These are phyloP conservation scores for Pyrenochaeta sp. DNA, from an alignment of 2,329 filamentous ascomycete genomes.

Conservation along the genomic window DNA sequence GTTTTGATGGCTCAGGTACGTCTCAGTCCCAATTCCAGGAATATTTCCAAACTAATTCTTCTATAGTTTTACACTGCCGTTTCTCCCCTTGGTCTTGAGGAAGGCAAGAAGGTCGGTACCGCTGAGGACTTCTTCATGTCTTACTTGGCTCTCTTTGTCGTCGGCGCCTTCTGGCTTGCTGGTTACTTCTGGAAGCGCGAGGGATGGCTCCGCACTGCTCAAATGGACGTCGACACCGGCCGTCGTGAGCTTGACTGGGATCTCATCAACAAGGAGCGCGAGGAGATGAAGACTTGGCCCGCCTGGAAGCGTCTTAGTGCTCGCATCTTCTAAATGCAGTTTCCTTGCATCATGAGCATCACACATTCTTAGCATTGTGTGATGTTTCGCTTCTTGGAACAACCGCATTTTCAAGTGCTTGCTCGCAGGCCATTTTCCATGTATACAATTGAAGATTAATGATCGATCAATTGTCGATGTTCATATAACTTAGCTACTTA, in stretches of 20 bases:
- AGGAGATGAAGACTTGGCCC: constrained; percentile 60
- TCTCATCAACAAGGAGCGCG: constrained; percentile 63
- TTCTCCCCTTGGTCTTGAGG: constrained; percentile 35
- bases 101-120: constrained; percentile 31
- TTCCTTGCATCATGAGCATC: neutral
- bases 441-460: neutral
- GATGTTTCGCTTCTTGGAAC: neutral
- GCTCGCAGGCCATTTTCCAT: too few relatives aligned
- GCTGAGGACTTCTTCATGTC: constrained; percentile 55
- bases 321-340: constrained; percentile 38
- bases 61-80: constrained; percentile 51
- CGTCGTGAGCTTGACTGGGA: constrained; percentile 72
- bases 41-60: constrained; percentile 8
- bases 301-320: constrained; percentile 52
- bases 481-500: neutral
- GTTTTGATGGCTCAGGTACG: constrained; percentile 50
- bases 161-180: constrained; percentile 50
- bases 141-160: constrained; percentile 58
- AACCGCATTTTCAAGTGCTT: neutral
- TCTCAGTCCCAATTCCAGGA: neutral
- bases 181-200: constrained; percentile 71
- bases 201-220: constrained; percentile 63
- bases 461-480: neutral
- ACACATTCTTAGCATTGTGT: too few relatives aligned
- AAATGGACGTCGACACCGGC: constrained; percentile 73